Evolutionary conservation across 495 filamentous ascomycete species (phyloP).

Genomic region (Aspergillus baeticus): DNA sequence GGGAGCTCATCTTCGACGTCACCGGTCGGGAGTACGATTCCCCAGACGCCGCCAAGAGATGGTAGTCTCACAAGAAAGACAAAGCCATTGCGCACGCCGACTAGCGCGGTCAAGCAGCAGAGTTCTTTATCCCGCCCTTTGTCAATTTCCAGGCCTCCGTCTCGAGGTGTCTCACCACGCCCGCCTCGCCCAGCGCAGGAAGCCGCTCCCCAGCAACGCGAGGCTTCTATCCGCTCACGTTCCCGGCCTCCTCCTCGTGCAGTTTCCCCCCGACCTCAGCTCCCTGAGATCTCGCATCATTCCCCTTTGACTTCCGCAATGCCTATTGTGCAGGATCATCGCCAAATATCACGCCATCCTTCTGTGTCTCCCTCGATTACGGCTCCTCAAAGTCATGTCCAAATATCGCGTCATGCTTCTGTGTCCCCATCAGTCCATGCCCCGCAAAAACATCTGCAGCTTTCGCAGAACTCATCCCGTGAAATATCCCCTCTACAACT

Average conservation of each 20-base stretch:
- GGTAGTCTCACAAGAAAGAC: conserved; percentile 33
- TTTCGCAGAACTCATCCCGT: conserved; percentile 31
- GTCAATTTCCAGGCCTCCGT: conserved; percentile 30
- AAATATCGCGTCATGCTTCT: conserved; percentile 20
- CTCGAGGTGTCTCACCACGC: conserved; percentile 28
- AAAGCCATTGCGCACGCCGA: conserved; percentile 41
- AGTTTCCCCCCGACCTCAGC: conserved; percentile 17
- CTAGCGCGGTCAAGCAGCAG: conserved; percentile 36
- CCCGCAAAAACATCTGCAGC: conserved; percentile 20
- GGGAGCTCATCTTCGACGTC: conserved; percentile 29
- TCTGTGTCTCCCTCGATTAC: not conserved
- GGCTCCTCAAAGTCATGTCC: not conserved
- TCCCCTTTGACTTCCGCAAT: not conserved
- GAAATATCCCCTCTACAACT: conserved; percentile 36
- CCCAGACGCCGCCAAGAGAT: conserved; percentile 48
- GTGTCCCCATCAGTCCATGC: conserved; percentile 22
- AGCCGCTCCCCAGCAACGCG: not conserved
- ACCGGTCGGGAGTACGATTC: conserved; percentile 40
- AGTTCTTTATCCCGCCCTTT: conserved; percentile 33
- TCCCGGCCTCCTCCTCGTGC: conserved; percentile 15
- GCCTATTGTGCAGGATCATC: too few species aligned
- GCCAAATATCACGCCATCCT: not conserved
- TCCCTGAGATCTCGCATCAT: not conserved
- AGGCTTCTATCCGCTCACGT: not conserved
- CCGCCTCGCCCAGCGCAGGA: not conserved